These are phyloP conservation scores for Sporothrix pseudoabietina DNA, from an alignment of 2,329 filamentous ascomycete species.

Conservation along the genomic window DNA sequence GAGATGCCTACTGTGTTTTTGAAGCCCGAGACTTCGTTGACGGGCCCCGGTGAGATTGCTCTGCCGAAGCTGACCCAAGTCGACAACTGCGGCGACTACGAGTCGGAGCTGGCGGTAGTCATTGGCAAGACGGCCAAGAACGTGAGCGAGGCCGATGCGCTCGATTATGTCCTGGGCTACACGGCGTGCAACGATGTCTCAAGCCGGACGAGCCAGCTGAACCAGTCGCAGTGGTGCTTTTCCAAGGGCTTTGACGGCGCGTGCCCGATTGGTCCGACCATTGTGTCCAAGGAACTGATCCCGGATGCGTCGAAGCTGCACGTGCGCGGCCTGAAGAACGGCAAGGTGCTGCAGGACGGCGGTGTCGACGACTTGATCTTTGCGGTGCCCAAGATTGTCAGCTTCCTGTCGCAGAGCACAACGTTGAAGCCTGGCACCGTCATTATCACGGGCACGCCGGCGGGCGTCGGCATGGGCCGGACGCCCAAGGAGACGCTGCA, in stretches of 20 bases:
- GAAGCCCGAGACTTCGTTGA: constrained; percentile 59
- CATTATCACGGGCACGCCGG: constrained; percentile 50
- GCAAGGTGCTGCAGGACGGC: constrained; percentile 30
- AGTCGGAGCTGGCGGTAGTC: constrained; percentile 61
- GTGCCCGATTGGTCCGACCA: constrained; percentile 56
- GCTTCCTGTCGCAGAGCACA: constrained; percentile 49
- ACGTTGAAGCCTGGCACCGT: constrained; percentile 46
- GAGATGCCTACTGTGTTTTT: constrained; percentile 60
- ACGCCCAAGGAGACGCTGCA: constrained; percentile 45
- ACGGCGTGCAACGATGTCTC: constrained; percentile 48
- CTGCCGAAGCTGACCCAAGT: constrained; percentile 57
- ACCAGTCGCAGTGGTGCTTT: constrained; percentile 58
- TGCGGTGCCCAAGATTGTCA: constrained; percentile 49
- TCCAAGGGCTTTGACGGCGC: constrained; percentile 62
- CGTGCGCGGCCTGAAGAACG: constrained; percentile 52
- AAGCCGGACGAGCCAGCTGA: constrained; percentile 58
- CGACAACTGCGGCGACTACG: constrained; percentile 60
- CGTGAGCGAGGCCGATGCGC: constrained; percentile 57
- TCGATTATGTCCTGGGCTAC: constrained; percentile 65
- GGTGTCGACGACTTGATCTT: constrained; percentile 53
- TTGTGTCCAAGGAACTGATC: constrained; percentile 50
- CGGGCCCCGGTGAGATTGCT: constrained; percentile 48
- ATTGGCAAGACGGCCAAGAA: constrained; percentile 57
- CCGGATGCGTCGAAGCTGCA: constrained; percentile 47
- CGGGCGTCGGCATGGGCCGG: constrained; percentile 46